phyloP scores from a whole-genome alignment of 2,329 filamentous ascomycete genomes.

The Fusarium goolgardi region DNA sequence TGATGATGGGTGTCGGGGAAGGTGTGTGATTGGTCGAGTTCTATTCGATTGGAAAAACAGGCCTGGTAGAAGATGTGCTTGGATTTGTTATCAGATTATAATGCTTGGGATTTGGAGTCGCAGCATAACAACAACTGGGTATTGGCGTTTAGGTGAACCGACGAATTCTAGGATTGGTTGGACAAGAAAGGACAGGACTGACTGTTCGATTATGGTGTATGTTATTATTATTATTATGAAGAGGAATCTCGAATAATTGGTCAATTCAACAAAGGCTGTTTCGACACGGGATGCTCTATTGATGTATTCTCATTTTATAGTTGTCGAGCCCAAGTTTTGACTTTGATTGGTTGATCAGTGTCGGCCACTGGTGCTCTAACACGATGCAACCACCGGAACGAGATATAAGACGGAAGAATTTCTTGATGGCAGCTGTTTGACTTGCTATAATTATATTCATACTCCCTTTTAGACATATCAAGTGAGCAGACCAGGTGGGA shows the following conservation, averaged over 20 bases:
- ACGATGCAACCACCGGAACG: not conserved
- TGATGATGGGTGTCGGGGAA: constrained; percentile 40
- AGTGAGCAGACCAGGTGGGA: too few species aligned
- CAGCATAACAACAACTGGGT: constrained; percentile 3
- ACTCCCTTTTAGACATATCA: not conserved
- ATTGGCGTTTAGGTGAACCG: constrained; percentile 2
- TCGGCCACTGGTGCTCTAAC: not conserved
- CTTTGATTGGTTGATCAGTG: constrained; percentile 1
- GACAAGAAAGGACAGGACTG: constrained; percentile 1
- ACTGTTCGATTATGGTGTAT: not conserved
- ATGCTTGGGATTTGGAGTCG: constrained; percentile 17
- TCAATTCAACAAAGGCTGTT: not conserved
- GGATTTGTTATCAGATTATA: constrained; percentile 26
- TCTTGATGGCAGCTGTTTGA: not conserved
- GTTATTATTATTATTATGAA: not conserved
- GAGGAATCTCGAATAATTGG: not conserved
- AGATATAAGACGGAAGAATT: not conserved
- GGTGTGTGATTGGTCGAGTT: not conserved
- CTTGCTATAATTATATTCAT: not conserved
- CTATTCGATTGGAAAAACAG: not conserved
- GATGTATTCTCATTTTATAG: not conserved
- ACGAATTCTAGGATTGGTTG: constrained; percentile 10
- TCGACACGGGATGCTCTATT: not conserved
- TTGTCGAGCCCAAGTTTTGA: not conserved
- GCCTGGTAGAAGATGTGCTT: constrained; percentile 11